Evolutionary conservation across 2,329 filamentous ascomycete genomes (phyloP).

Genomic region (Dendrostoma leiphaemia): DNA sequence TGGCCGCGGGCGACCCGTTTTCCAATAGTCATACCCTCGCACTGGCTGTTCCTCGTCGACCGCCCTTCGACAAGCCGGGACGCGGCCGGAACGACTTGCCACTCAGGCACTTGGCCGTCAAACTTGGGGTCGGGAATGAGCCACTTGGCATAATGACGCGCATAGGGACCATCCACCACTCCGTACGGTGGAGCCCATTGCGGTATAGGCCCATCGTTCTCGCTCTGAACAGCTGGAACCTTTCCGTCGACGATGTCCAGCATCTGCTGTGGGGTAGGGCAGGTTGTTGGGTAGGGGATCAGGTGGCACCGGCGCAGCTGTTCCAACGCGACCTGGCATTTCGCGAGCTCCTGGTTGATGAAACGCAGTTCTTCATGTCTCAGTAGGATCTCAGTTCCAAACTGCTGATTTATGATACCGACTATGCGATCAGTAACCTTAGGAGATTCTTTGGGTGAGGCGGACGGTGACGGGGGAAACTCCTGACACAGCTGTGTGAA

Average conservation of each 20-base stretch:
- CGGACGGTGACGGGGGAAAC: slow-evolving; percentile 18
- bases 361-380: slow-evolving; percentile 93
- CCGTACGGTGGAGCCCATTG: slow-evolving; percentile 85
- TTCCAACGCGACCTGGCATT: slow-evolving; percentile 90
- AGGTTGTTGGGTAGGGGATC: slow-evolving; percentile 80
- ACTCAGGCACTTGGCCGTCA: slow-evolving; percentile 62
- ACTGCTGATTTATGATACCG: slow-evolving; percentile 69
- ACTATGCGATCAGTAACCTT: slow-evolving; percentile 14
- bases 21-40: slow-evolving; percentile 47
- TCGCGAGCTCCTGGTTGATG: slow-evolving; percentile 94
- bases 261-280: slow-evolving; percentile 65
- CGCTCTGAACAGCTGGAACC: slow-evolving; percentile 65
- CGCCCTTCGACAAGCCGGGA: slow-evolving; percentile 63
- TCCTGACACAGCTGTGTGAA: slow-evolving; percentile 21
- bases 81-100: slow-evolving; percentile 39
- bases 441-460: slow-evolving; percentile 55
- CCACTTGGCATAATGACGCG: slow-evolving; percentile 94
- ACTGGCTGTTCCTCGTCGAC: slow-evolving; percentile 73
- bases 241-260: slow-evolving; percentile 70
- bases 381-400: slow-evolving; percentile 85
- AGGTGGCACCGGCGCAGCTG: slow-evolving; percentile 90
- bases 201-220: slow-evolving; percentile 63
- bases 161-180: slow-evolving; percentile 87
- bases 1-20: slow-evolving; percentile 50
- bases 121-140: slow-evolving; percentile 85